phyloP scores from a whole-genome alignment of 306 rosid genomes.

The Mucuna pruriens region DNA sequence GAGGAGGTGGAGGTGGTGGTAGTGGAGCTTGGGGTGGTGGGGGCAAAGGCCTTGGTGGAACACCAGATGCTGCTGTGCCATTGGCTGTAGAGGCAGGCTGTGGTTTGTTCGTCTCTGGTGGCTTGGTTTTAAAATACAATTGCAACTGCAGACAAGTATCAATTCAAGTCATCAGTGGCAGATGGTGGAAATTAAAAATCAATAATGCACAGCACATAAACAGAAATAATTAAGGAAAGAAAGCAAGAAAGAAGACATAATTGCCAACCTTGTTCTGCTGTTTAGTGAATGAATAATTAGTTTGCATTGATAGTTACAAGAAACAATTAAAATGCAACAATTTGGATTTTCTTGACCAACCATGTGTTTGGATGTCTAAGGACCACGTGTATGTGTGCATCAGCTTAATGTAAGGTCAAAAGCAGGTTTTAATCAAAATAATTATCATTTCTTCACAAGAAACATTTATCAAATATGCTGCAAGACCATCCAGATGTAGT shows the following conservation, averaged over 20 bases:
- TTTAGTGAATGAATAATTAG: conserved; percentile 18
- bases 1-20: conserved; percentile 84
- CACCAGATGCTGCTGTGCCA: conserved; percentile 83
- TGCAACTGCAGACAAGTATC: conserved; percentile 70
- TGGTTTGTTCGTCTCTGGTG: conserved; percentile 83
- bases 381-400: neutral
- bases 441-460: neutral
- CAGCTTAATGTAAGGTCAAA: neutral
- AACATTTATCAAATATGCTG: neutral
- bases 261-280: neutral
- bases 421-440: neutral
- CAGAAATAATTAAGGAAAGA: neutral
- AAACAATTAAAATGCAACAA: neutral
- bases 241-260: neutral
- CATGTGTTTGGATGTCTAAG: neutral
- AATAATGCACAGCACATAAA: neutral
- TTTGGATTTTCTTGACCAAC: neutral
- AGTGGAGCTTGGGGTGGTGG: conserved; percentile 90
- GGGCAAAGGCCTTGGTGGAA: conserved; percentile 80
- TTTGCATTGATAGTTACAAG: neutral
- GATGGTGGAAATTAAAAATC: conserved; percentile 21
- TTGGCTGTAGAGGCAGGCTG: conserved; percentile 70
- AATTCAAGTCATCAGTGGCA: conserved; percentile 29
- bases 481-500: neutral
- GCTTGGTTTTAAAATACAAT: conserved; percentile 86